Percentiles rank a stretch among this genome's conserved stretches.
These are phyloP conservation scores for Cryphonectria naterciae DNA, from an alignment of 2,329 filamentous ascomycete genomes.

Conservation along the genomic window DNA sequence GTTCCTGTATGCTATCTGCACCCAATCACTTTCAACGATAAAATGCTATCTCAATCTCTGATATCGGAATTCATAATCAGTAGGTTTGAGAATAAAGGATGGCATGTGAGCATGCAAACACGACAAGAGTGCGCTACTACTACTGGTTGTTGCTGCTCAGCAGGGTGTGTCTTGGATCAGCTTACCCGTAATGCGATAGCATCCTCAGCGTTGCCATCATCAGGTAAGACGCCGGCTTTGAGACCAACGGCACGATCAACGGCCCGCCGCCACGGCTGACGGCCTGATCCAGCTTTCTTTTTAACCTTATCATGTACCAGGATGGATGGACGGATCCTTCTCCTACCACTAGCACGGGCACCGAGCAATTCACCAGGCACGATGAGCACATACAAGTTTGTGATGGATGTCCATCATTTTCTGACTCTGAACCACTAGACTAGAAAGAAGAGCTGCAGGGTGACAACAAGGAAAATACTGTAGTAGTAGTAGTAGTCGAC, in stretches of 20 bases:
- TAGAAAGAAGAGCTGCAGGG: conserved; percentile 29
- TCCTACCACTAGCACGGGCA: not conserved
- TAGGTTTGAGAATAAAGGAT: not conserved
- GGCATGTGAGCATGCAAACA: conserved; percentile 5
- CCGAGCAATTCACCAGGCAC: not conserved
- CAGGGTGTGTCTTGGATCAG: not conserved
- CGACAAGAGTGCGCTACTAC: not conserved
- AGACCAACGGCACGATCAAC: not conserved
- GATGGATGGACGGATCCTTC: not conserved
- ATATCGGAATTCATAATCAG: not conserved
- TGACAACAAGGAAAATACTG: conserved; percentile 30
- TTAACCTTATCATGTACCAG: not conserved
- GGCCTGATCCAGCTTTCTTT: not conserved
- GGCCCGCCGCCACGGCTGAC: not conserved
- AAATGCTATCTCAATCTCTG: not conserved
- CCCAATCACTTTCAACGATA: not conserved
- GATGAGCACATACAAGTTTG: not conserved
- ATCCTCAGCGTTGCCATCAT: conserved; percentile 2
- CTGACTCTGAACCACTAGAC: conserved; percentile 29
- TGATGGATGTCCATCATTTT: conserved; percentile 31
- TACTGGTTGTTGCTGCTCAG: not conserved
- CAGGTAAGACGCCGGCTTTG: not conserved
- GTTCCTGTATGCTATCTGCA: not conserved
- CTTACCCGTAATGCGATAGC: not conserved
- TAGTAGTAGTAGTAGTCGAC: conserved; percentile 25